A percentile compares a stretch with the other conserved stretches of the same genome.
These are phyloP conservation scores for Teratosphaeria nubilosa DNA, from an alignment of 2,329 filamentous ascomycete species.

Conservation along the genomic window DNA sequence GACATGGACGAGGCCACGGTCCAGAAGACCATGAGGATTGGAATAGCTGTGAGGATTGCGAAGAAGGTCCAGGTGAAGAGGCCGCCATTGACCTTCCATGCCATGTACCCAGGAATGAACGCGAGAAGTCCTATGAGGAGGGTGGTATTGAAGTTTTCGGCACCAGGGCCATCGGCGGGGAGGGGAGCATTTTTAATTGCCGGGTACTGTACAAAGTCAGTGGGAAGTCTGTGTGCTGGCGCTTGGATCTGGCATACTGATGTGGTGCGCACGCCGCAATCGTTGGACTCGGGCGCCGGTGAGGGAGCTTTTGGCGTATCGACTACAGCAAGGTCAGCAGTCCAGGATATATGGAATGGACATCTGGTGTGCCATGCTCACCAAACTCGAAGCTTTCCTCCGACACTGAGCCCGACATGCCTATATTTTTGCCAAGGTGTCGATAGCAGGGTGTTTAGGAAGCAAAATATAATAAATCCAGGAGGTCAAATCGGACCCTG, in stretches of 20 bases:
- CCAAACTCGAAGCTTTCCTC: conserved; percentile 51
- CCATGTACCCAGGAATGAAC: conserved; percentile 66
- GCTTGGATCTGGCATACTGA: conserved; percentile 36
- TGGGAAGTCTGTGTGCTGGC: neutral
- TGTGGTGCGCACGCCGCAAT: conserved; percentile 53
- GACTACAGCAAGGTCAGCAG: conserved; percentile 31
- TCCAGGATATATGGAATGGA: neutral
- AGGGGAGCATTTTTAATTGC: conserved; percentile 90
- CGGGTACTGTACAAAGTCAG: conserved; percentile 51
- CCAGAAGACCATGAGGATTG: conserved; percentile 78
- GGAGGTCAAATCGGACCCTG: neutral
- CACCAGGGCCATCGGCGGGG: conserved; percentile 76
- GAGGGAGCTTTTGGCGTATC: conserved; percentile 49
- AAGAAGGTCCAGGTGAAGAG: conserved; percentile 84
- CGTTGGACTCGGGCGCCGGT: conserved; percentile 40
- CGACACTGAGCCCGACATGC: conserved; percentile 10
- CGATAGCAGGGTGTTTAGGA: neutral
- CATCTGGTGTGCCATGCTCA: neutral
- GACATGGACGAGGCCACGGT: conserved; percentile 66
- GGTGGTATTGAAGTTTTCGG: conserved; percentile 78
- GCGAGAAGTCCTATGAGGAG: conserved; percentile 61
- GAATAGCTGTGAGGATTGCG: conserved; percentile 64
- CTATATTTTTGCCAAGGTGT: neutral
- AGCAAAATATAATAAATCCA: neutral
- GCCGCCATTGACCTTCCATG: conserved; percentile 76